Evolutionary conservation across 768 basidiomycete species (phyloP).

Genomic region (Lanmaoa pseudosensibilis): DNA sequence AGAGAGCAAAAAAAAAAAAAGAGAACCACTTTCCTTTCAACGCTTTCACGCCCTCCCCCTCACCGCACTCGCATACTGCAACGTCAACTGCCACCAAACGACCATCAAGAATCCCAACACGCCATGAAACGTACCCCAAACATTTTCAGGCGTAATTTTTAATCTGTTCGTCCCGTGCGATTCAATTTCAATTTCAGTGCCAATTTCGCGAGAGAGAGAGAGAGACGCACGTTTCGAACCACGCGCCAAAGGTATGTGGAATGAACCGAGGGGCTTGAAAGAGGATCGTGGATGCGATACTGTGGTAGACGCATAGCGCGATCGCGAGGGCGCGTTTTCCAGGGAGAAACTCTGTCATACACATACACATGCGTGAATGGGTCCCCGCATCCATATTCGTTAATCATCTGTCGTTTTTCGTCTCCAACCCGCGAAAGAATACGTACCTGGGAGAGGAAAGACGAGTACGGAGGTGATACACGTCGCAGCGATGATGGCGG

Average conservation of each 20-base stretch:
- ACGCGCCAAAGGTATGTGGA: slow-evolving; percentile 63
- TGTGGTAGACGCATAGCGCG: slow-evolving; percentile 74
- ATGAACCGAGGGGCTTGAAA: slow-evolving; percentile 79
- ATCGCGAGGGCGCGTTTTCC: slow-evolving; percentile 84
- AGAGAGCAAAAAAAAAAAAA: no score
- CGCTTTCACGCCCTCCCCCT: slow-evolving; percentile 18
- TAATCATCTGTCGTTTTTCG: no score
- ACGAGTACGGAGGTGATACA: slow-evolving; percentile 65
- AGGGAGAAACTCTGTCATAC: slow-evolving; percentile 64
- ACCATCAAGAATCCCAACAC: slow-evolving; percentile 69
- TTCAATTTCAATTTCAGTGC: neutral
- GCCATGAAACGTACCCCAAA: slow-evolving; percentile 76
- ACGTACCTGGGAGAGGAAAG: slow-evolving; percentile 66
- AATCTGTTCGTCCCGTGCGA: neutral
- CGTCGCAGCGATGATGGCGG: slow-evolving; percentile 57
- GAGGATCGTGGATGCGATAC: slow-evolving; percentile 67
- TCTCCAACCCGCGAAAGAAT: slow-evolving; percentile 16
- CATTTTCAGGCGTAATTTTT: slow-evolving; percentile 66
- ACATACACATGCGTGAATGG: no score
- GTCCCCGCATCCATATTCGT: neutral
- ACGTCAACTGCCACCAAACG: slow-evolving; percentile 80
- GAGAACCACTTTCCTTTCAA: neutral
- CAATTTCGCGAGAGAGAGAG: neutral
- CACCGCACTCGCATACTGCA: slow-evolving; percentile 48
- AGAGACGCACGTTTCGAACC: slow-evolving; percentile 57